Evolutionary conservation across 208 protist genomes (phyloP).

Genomic region (Leptomonas pyrrhocoris): DNA sequence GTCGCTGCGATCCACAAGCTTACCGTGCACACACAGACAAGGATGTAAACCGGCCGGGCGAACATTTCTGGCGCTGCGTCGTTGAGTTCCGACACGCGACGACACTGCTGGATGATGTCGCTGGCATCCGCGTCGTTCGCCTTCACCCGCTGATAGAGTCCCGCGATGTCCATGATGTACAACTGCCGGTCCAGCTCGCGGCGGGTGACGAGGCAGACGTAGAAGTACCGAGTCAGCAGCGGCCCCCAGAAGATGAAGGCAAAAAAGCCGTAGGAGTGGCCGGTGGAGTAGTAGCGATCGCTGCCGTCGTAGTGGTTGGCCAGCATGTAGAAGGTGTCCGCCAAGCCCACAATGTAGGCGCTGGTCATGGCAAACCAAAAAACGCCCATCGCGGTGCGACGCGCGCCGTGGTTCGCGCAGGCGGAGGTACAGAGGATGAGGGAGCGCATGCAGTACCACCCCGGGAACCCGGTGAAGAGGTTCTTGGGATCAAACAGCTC

Average conservation of each 20-base stretch:
- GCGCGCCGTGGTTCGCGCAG: conserved; percentile 72
- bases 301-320: conserved; percentile 23
- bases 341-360: conserved; percentile 41
- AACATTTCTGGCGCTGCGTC: conserved; percentile 66
- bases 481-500: conserved; percentile 50
- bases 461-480: conserved; percentile 69
- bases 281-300: conserved; percentile 46
- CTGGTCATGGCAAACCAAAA: conserved; percentile 57
- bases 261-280: conserved; percentile 69
- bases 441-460: conserved; percentile 79
- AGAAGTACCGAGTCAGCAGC: conserved; percentile 65
- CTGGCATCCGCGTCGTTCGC: conserved; percentile 33
- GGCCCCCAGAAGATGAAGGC: conserved; percentile 54
- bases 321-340: conserved; percentile 49
- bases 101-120: conserved; percentile 56
- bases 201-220: conserved; percentile 41
- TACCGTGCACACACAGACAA: conserved; percentile 32
- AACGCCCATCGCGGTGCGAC: conserved; percentile 55
- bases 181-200: conserved; percentile 51
- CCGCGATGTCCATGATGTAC: conserved; percentile 74
- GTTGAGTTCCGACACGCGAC: conserved; percentile 38
- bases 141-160: conserved; percentile 64
- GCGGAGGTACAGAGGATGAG: conserved; percentile 71
- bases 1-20: conserved; percentile 45
- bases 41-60: conserved; percentile 22